Percentiles rank a stretch among this genome's conserved stretches.
phyloP scores from a whole-genome alignment of 2,329 filamentous ascomycete genomes.

The Penicillium sp. region DNA sequence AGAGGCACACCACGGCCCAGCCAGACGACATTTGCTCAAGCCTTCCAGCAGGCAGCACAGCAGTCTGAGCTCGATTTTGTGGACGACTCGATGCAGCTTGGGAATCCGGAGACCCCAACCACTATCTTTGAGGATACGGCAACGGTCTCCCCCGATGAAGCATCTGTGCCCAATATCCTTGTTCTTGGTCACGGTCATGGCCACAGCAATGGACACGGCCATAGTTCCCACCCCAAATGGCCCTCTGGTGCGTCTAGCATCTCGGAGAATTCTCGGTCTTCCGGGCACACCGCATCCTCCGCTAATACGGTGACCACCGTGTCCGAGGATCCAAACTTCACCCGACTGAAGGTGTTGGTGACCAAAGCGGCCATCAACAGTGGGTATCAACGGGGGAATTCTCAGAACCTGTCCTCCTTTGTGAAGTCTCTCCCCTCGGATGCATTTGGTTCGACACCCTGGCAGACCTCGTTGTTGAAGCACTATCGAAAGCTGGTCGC shows the following conservation, averaged over 20 bases:
- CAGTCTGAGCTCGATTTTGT: slow-evolving; percentile 38
- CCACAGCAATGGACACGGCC: slow-evolving; percentile 66
- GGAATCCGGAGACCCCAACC: slow-evolving; percentile 79
- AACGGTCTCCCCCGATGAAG: slow-evolving; percentile 54
- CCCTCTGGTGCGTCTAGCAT: slow-evolving; percentile 77
- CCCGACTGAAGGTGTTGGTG: slow-evolving; percentile 74
- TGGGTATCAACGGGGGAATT: slow-evolving; percentile 67
- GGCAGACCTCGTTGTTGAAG: slow-evolving; percentile 70
- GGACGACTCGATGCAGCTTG: slow-evolving; percentile 28
- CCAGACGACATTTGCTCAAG: slow-evolving; percentile 71
- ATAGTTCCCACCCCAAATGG: slow-evolving; percentile 76
- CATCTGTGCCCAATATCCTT: slow-evolving; percentile 1
- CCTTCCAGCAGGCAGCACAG: slow-evolving; percentile 51
- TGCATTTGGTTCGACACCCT: slow-evolving; percentile 72
- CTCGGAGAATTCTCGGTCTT: slow-evolving; percentile 73
- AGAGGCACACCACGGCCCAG: slow-evolving; percentile 80
- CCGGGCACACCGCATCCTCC: slow-evolving; percentile 49
- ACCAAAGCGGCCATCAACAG: slow-evolving; percentile 83
- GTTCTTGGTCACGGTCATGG: slow-evolving; percentile 1
- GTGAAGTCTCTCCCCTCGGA: slow-evolving; percentile 73
- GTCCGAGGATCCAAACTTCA: slow-evolving; percentile 72
- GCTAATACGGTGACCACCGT: slow-evolving; percentile 45
- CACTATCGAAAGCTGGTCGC: slow-evolving; percentile 80
- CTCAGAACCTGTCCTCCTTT: slow-evolving; percentile 67
- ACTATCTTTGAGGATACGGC: slow-evolving; percentile 95